Conservation (phyloP, 2,329 filamentous ascomycete species). For the Alternaria postmessia region DNA sequence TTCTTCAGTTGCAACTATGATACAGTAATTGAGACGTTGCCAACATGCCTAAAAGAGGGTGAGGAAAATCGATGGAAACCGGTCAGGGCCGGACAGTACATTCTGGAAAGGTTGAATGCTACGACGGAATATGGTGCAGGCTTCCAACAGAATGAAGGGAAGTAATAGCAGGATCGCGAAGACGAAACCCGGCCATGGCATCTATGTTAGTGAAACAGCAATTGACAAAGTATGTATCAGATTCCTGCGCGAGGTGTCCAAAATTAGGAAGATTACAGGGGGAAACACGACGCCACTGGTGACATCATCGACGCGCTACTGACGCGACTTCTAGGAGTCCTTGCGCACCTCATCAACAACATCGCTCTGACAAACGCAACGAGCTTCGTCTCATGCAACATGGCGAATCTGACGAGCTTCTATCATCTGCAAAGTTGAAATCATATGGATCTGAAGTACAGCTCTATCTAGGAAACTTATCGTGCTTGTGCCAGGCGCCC, state of each 20-base stretch:
- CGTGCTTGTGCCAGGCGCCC: not conserved
- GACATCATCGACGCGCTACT: not conserved
- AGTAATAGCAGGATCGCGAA: not conserved
- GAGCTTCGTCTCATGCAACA: not conserved
- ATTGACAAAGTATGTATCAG: not conserved
- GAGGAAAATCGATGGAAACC: slow-evolving; percentile 47
- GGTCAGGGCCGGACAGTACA: slow-evolving; percentile 51
- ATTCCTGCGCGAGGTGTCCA: not conserved
- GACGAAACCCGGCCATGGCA: not conserved
- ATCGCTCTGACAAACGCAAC: not conserved
- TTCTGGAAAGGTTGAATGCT: slow-evolving; percentile 49
- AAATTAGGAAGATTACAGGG: not conserved
- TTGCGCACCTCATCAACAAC: not conserved
- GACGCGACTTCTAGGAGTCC: not conserved
- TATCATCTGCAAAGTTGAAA: not conserved
- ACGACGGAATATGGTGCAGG: slow-evolving; percentile 44
- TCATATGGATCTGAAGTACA: not conserved
- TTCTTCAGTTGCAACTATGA: slow-evolving; percentile 58
- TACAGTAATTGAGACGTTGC: slow-evolving; percentile 49
- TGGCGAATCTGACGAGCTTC: not conserved
- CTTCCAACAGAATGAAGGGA: slow-evolving; percentile 13
- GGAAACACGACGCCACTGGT: not conserved
- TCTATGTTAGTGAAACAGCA: not conserved
- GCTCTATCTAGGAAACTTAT: not conserved
- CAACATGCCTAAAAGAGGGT: slow-evolving; percentile 47